Base-by-base conservation (phyloP, 306 rosid genomes). In the Fragaria ananassa region DNA sequence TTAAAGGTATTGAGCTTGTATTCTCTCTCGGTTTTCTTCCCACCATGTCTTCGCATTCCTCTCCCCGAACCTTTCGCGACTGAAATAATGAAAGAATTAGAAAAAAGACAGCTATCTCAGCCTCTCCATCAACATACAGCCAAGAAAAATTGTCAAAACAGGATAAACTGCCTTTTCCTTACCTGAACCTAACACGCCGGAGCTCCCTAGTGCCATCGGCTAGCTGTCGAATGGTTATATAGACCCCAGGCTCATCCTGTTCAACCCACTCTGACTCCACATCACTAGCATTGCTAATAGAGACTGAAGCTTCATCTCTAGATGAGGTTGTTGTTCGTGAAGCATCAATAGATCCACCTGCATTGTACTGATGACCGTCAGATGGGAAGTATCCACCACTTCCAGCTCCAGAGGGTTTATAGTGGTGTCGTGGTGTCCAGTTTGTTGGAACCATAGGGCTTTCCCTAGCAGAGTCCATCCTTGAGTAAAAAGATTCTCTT, bases 101-200 rank as follows among this genome's bases (percentile, higher is more conserved):
- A 14, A 17, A n/a, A 42, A 29, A 4, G 37, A 23, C 35, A 53
- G 41, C 27, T 35, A 70, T 82, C 61, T 80, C 68, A 61, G 60
- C 66, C 75, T 50, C 47, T 46, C 72, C 61, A 35, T 66, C 69
- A 57, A 60, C 61, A 62, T 54, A 35, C 27, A 47, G 35, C 14
- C 34, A 23, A 13, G 18, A 12, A 11, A 53, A 29, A 21, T 14
- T 14, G 41, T 18, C 18, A 10, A 19, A 72, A 54, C 42, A 58
- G 35, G n/a, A 23, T 50, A 37, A 34, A 75, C 60, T 45, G 9
- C 39, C 34, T n/a, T 9, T n/a, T 37, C 8, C 70, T 35, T 64
- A 92, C 99, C 98, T 95, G 89, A 95, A 95, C 77, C 92, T 81
- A 75, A 95, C 91, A 68, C 99, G 97, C 19, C 97, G 91, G 62